Evolutionary conservation across 768 basidiomycete genomes (phyloP).

Genomic region (Candolleomyces efflorescens): DNA sequence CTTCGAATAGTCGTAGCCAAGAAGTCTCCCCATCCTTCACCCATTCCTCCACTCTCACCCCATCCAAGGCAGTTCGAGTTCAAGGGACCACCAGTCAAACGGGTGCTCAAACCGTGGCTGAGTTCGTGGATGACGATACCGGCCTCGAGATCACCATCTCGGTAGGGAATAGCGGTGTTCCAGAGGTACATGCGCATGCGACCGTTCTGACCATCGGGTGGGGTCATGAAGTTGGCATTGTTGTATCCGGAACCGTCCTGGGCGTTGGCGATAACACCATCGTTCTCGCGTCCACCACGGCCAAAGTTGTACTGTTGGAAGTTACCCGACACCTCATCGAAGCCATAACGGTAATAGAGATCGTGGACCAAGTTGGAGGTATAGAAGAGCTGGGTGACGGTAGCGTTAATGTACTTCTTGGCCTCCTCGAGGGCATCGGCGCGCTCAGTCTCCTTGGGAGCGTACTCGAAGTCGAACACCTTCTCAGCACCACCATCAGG

Average conservation of each 20-base stretch:
- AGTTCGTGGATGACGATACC: conserved; percentile 95
- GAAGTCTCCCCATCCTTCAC: conserved; percentile 96
- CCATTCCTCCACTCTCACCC: conserved; percentile 97
- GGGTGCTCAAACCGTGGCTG: conserved; percentile 87
- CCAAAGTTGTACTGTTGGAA: conserved; percentile 99
- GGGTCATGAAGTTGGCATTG: conserved; percentile 90
- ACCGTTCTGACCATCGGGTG: conserved; percentile 80
- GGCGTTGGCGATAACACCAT: conserved; percentile 92
- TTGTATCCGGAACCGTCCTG: conserved; percentile 94
- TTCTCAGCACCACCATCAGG: conserved; percentile 58
- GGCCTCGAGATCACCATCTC: conserved; percentile 94
- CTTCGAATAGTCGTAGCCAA: conserved; percentile 86
- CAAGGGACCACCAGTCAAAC: conserved; percentile 89
- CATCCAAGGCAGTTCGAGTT: conserved; percentile 94
- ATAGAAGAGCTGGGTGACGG: conserved; percentile 88
- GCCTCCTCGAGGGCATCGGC: conserved; percentile 66
- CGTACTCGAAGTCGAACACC: conserved; percentile 71
- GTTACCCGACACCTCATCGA: conserved; percentile 88
- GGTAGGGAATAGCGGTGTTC: conserved; percentile 86
- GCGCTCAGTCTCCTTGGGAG: conserved; percentile 54
- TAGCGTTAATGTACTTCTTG: conserved; percentile 78
- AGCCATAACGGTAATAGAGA: conserved; percentile 86
- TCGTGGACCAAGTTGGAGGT: conserved; percentile 80
- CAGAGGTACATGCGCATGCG: conserved; percentile 97
- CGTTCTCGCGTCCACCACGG: conserved; percentile 79